Base-by-base conservation (phyloP, 768 basidiomycete genomes). In the Panaeolus papilionaceus region DNA sequence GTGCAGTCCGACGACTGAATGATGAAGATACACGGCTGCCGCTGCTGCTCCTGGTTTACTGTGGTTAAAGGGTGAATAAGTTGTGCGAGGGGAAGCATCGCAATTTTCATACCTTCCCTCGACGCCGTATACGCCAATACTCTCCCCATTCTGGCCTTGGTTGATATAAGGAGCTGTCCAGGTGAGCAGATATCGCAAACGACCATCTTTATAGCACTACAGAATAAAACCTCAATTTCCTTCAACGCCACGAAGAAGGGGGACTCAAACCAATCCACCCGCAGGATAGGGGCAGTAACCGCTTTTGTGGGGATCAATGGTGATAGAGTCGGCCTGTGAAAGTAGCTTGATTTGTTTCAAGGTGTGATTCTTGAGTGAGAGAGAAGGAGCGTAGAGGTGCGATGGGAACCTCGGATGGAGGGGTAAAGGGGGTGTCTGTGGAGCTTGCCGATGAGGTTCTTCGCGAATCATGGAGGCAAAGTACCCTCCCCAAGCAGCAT, bases 11-110 rank as follows among this genome's bases (percentile, higher is more conserved):
- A 85, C 72, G 18, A 82, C 78, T 26, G 73, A 64, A 68, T 85
- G 82, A 8, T 76, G 74, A 7, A 84, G 67, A 51, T 70, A 86
- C 0, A 72, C 72, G 1, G 82, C 78, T 1, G 78, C 76, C 0
- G 83, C 74, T 0, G 83, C 73, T 1, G 84, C 84, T 47, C 83
- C 84, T 11, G 84, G 82, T 76, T 85, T 85, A 68, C 84, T 85
- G 14, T 33, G 20, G 20, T 10, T 65, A 4, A 66, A 45, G 12
- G 39, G 14, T 47, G 20, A 28, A 28, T 7, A 28, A 61, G 9
- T 54, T 1, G 4, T 20, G 20, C 1, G 16, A 28, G 2, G 7
- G 47, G 16, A 7, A 58, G 5, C 11, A 47, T n/a, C 44, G 38
- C 61, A 64, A 26, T 33, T 33, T 33, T 66, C 77, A 44, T 39